Conservation (phyloP, 176 grass and related monocot genomes). For the Rhynchospora tenuis region DNA sequence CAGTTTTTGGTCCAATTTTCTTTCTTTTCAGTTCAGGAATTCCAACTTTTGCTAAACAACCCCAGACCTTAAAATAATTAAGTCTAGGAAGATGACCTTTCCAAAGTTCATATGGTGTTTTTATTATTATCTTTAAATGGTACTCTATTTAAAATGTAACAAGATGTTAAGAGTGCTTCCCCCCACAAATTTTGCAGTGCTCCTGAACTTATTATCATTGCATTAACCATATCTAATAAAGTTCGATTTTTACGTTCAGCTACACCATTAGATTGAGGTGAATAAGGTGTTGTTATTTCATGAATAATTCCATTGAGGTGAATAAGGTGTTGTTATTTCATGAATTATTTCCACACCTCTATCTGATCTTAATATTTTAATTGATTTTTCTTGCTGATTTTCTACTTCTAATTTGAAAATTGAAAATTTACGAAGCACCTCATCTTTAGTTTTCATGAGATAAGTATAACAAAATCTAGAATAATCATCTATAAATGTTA, state of each 20-base stretch:
- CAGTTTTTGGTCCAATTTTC: no score
- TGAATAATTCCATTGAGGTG: neutral
- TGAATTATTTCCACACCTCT: no score
- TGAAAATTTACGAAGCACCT: no score
- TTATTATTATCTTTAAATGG: neutral
- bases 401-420: no score
- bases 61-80: neutral
- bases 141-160: no score
- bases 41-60: slow-evolving; percentile 15
- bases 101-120: neutral
- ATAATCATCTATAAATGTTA: no score
- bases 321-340: no score
- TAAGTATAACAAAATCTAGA: no score
- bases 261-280: neutral
- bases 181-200: slow-evolving; percentile 1
- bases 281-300: neutral
- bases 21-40: neutral
- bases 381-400: no score
- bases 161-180: neutral
- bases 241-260: neutral
- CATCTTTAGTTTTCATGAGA: no score
- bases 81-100: neutral
- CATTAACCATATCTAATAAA: slow-evolving; percentile 4
- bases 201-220: neutral
- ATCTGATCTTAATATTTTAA: no score